Conservation (phyloP, 225 moss, liverwort and hornwort species). For the Bryoerythrophyllum caledonicum region DNA sequence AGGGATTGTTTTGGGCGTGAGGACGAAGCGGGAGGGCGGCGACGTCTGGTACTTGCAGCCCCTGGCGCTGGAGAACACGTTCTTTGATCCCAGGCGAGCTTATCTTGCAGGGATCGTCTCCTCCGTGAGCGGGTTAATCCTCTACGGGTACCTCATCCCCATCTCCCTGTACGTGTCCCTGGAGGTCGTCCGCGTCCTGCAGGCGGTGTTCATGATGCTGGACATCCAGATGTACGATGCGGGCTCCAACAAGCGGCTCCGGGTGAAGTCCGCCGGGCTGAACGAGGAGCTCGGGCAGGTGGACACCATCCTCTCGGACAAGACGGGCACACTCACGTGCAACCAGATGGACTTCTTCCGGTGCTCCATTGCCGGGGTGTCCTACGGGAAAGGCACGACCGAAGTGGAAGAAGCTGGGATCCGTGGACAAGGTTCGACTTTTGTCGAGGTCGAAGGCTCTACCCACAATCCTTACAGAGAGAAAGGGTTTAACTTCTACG, state of each 20-base stretch:
- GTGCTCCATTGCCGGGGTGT: conserved; percentile 69
- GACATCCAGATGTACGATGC: conserved; percentile 69
- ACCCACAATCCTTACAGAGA: conserved; percentile 55
- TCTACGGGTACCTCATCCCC: conserved; percentile 86
- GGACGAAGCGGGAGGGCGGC: conserved; percentile 41
- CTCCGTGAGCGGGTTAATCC: conserved; percentile 60
- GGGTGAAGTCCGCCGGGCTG: conserved; percentile 76
- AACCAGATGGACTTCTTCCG: conserved; percentile 97
- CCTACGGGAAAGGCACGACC: conserved; percentile 78
- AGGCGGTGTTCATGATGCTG: conserved; percentile 62
- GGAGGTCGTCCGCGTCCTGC: conserved; percentile 76
- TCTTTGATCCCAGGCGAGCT: conserved; percentile 56
- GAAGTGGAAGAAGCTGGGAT: conserved; percentile 81
- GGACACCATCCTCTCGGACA: conserved; percentile 95
- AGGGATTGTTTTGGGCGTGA: conserved; percentile 23
- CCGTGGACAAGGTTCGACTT: conserved; percentile 19
- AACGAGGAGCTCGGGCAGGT: conserved; percentile 96
- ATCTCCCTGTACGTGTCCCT: conserved; percentile 87
- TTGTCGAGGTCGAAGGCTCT: no score
- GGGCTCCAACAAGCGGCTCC: conserved; percentile 47
- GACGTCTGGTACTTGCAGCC: conserved; percentile 68
- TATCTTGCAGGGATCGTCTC: conserved; percentile 54
- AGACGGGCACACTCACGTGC: conserved; percentile 91
- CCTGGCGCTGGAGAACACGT: conserved; percentile 32
- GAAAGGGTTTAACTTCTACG: conserved; percentile 88